Conservation (phyloP, 2,329 filamentous ascomycete species). For the Cytospora chrysosperma region DNA sequence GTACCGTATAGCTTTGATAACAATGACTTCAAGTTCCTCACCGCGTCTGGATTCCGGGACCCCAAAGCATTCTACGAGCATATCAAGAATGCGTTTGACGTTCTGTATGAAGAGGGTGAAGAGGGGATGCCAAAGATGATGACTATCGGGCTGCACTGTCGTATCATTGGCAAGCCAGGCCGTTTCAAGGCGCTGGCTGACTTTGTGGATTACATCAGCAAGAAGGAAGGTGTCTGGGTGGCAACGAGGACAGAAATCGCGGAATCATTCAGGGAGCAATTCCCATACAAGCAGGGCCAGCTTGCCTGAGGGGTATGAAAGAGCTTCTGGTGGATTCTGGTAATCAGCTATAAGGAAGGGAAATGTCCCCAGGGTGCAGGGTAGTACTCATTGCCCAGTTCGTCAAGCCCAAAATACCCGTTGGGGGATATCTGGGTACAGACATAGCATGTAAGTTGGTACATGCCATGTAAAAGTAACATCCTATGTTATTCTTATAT, state of each 20-base stretch:
- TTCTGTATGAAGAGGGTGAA: slow-evolving; percentile 51
- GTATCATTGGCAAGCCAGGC: slow-evolving; percentile 52
- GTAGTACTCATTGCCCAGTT: no score
- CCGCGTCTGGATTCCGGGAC: slow-evolving; percentile 44
- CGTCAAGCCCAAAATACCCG: no score
- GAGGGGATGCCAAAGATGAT: slow-evolving; percentile 55
- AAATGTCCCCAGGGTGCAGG: no score
- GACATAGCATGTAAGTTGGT: no score
- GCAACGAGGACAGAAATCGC: slow-evolving; percentile 54
- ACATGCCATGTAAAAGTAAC: no score
- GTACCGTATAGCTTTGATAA: slow-evolving; percentile 55
- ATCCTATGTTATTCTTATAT: no score
- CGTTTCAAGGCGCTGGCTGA: slow-evolving; percentile 50
- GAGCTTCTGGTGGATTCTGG: background rate
- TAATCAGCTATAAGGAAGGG: no score
- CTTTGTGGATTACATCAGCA: slow-evolving; percentile 52
- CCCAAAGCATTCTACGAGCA: slow-evolving; percentile 45
- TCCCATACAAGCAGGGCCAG: slow-evolving; percentile 46
- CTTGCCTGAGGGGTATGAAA: slow-evolving; percentile 25
- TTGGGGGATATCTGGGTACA: no score
- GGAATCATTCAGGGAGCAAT: slow-evolving; percentile 46
- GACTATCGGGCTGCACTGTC: slow-evolving; percentile 54
- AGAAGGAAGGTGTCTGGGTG: slow-evolving; percentile 55
- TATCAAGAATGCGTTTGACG: slow-evolving; percentile 52
- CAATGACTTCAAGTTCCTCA: slow-evolving; percentile 49